phyloP scores from a whole-genome alignment of 768 basidiomycete species.

The Tulasnella sp. region DNA sequence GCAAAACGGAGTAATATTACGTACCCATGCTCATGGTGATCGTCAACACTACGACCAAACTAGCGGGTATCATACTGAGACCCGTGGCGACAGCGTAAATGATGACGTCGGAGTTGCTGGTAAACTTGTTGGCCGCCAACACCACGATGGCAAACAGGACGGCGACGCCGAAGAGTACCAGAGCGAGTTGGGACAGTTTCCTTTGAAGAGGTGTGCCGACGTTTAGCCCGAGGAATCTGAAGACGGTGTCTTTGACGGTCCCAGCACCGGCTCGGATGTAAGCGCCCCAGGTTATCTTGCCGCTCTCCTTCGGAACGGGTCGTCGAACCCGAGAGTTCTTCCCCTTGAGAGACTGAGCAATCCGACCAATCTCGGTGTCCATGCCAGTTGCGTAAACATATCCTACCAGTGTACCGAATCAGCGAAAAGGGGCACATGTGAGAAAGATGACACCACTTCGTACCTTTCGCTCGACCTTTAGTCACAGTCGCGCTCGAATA shows the following conservation, averaged over 20 bases:
- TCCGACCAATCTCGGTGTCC: slow-evolving; percentile 40
- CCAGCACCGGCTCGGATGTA: slow-evolving; percentile 51
- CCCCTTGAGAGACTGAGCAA: slow-evolving; percentile 46
- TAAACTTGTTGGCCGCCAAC: slow-evolving; percentile 39
- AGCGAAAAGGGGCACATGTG: no score
- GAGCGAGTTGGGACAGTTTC: slow-evolving; percentile 40
- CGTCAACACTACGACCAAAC: slow-evolving; percentile 51
- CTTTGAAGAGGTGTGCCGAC: slow-evolving; percentile 39
- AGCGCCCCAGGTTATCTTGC: slow-evolving; percentile 40
- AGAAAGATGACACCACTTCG: no score
- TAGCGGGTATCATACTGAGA: slow-evolving; percentile 39
- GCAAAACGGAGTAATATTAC: neutral
- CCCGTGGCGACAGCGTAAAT: slow-evolving; percentile 39
- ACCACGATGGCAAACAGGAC: slow-evolving; percentile 39
- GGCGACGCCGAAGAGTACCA: slow-evolving; percentile 38
- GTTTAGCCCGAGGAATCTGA: slow-evolving; percentile 49
- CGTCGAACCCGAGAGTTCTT: slow-evolving; percentile 39
- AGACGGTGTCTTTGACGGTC: slow-evolving; percentile 46
- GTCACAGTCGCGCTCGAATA: slow-evolving; percentile 50
- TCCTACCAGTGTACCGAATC: neutral
- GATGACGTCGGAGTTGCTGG: slow-evolving; percentile 38
- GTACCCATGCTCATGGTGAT: slow-evolving; percentile 48
- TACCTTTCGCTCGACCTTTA: slow-evolving; percentile 48
- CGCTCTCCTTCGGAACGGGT: slow-evolving; percentile 39
- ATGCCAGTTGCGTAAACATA: slow-evolving; percentile 49